Evolutionary conservation across 805 yeast genomes (phyloP).

Genomic region (Candida montana): DNA sequence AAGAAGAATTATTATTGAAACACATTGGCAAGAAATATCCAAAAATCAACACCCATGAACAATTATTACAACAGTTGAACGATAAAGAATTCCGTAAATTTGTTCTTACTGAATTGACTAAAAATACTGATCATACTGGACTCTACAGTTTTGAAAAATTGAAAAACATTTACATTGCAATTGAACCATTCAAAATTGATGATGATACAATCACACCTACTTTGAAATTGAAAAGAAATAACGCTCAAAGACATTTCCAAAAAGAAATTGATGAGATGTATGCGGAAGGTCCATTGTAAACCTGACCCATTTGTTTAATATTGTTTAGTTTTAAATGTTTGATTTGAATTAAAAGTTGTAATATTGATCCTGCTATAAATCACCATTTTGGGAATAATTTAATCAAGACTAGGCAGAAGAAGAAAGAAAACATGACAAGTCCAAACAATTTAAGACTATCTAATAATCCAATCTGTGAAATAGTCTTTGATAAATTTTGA

Average conservation of each 20-base stretch:
- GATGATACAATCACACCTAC: conserved; percentile 58
- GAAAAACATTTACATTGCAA: conserved; percentile 38
- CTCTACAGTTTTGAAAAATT: conserved; percentile 48
- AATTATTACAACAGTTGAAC: conserved; percentile 18
- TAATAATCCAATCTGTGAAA: conserved; percentile 25
- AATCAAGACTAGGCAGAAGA: conserved; percentile 31
- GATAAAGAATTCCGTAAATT: conserved; percentile 31
- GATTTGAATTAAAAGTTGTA: too few species aligned
- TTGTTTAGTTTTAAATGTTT: too few species aligned
- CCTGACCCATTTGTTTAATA: too few species aligned
- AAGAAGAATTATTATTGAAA: conserved; percentile 33
- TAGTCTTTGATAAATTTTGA: conserved; percentile 25
- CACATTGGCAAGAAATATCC: conserved; percentile 11
- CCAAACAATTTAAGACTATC: conserved; percentile 26
- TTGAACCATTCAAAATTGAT: conserved; percentile 50
- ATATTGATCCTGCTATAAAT: background rate
- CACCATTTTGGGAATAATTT: conserved; percentile 35
- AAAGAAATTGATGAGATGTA: conserved; percentile 40
- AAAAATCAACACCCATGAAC: conserved; percentile 19
- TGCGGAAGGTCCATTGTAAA: conserved; percentile 31
- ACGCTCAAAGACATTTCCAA: conserved; percentile 45
- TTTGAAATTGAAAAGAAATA: conserved; percentile 42
- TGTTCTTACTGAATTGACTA: conserved; percentile 35
- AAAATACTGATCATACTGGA: conserved; percentile 27
- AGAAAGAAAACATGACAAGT: conserved; percentile 23